A percentile compares a stretch with the other conserved stretches of the same genome.
Conservation (phyloP, 2,329 filamentous ascomycete species). For the Paracoccidioides lutzii region DNA sequence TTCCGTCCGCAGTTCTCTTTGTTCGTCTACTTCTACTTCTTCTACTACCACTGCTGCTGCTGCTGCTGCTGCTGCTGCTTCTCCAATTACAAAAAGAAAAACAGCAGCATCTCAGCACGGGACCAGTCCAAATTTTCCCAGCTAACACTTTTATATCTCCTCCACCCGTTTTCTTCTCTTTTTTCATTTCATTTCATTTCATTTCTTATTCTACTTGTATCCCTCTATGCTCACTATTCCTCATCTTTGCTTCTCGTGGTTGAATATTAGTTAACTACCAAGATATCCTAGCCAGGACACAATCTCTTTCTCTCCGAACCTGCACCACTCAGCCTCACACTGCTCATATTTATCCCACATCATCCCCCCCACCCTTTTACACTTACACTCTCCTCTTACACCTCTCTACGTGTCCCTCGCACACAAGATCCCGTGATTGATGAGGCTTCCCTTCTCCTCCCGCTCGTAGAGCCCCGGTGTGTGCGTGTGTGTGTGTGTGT, state of each 20-base stretch:
- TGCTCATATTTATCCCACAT: not conserved
- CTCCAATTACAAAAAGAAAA: not conserved
- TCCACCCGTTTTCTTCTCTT: not conserved
- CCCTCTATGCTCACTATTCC: too few relatives aligned
- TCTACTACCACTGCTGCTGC: too few relatives aligned
- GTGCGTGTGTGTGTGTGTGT: not conserved
- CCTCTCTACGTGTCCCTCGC: not conserved
- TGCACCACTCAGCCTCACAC: not conserved
- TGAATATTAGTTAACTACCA: too few relatives aligned
- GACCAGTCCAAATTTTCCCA: not conserved
- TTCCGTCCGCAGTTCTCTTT: too few relatives aligned
- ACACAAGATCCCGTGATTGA: not conserved
- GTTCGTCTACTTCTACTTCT: too few relatives aligned
- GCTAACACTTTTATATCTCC: not conserved
- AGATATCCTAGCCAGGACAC: too few relatives aligned
- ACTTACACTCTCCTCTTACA: too few relatives aligned
- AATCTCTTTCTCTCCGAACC: too few relatives aligned
- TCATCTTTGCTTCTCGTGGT: too few relatives aligned
- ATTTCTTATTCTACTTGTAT: not conserved
- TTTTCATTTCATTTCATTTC: not conserved
- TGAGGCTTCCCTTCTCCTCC: not conserved
- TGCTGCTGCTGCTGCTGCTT: too few relatives aligned
- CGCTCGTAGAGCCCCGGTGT: not conserved
- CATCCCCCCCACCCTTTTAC: not conserved
- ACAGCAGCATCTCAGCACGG: not conserved